Percentiles rank a stretch among this genome's conserved stretches.
phyloP scores from a whole-genome alignment of 345 rosid species.

The Gossypium bickii region DNA sequence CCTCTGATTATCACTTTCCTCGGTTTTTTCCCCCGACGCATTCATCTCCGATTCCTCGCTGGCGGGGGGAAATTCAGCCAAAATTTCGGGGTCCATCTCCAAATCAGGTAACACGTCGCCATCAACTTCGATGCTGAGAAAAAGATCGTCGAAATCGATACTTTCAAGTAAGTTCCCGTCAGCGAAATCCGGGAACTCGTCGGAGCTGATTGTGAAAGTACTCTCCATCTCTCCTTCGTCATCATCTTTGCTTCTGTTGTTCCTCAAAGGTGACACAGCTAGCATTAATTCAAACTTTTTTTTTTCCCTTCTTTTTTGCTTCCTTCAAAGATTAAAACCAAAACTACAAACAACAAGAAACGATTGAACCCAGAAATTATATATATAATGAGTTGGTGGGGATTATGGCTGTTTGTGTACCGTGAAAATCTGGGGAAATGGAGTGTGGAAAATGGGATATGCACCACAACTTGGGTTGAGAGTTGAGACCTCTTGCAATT shows the following conservation, averaged over 20 bases:
- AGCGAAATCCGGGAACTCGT: constrained; percentile 47
- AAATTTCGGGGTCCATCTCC: constrained; percentile 69
- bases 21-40: constrained; percentile 30
- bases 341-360: background rate
- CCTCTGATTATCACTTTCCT: constrained; percentile 3
- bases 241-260: constrained; percentile 34
- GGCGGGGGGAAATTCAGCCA: constrained; percentile 48
- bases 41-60: constrained; percentile 55
- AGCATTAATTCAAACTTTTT: constrained; percentile 46
- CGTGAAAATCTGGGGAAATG: constrained; percentile 8
- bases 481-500: constrained; percentile 21
- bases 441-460: constrained; percentile 29
- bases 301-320: background rate
- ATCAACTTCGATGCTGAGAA: constrained; percentile 45
- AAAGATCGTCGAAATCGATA: constrained; percentile 78
- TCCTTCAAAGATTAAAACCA: background rate
- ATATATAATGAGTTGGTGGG: constrained; percentile 6
- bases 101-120: constrained; percentile 57
- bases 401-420: constrained; percentile 5
- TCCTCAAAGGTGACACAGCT: constrained; percentile 57
- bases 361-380: background rate
- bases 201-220: constrained; percentile 23
- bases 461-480: constrained; percentile 42
- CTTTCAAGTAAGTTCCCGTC: constrained; percentile 45
- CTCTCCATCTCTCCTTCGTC: constrained; percentile 44